A percentile compares a stretch with the other conserved stretches of the same genome.
Conservation (phyloP, 2,329 filamentous ascomycete genomes). For the Beauveria asiatica region DNA sequence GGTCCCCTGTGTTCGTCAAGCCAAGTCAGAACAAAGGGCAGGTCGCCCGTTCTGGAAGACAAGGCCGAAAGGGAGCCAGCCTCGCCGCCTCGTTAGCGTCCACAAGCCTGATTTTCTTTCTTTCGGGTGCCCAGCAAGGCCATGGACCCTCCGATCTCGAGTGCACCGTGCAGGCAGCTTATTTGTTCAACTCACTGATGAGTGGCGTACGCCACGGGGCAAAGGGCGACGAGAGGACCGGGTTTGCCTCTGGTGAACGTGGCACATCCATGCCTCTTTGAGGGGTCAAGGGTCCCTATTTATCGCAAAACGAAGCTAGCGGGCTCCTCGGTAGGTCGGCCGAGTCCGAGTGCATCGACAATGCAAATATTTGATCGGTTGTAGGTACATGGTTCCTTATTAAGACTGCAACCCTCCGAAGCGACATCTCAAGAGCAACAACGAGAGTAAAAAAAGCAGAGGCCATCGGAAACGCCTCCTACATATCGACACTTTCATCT, state of each 20-base stretch:
- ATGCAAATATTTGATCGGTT: neutral
- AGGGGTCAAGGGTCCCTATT: neutral
- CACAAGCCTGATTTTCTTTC: neutral
- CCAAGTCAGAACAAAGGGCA: neutral
- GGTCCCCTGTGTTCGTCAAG: neutral
- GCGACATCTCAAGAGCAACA: neutral
- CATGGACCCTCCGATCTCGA: neutral
- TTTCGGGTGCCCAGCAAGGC: no score
- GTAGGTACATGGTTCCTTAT: neutral
- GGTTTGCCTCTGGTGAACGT: neutral
- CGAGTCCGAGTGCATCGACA: neutral
- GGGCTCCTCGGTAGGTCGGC: neutral
- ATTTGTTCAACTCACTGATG: neutral
- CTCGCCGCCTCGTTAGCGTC: no score
- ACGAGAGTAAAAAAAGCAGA: neutral
- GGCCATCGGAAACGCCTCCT: neutral
- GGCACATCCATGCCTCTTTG: neutral
- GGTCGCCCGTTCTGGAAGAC: neutral
- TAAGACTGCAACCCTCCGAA: neutral
- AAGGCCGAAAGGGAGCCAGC: neutral
- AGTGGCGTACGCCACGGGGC: conserved; percentile 6
- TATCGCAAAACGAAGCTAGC: neutral
- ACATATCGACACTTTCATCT: no score
- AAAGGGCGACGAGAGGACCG: neutral
- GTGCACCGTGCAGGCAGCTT: neutral